A percentile compares a stretch with the other conserved stretches of the same genome.
Evolutionary conservation across 2,329 filamentous ascomycete species (phyloP).

Genomic region (Hortaea werneckii): DNA sequence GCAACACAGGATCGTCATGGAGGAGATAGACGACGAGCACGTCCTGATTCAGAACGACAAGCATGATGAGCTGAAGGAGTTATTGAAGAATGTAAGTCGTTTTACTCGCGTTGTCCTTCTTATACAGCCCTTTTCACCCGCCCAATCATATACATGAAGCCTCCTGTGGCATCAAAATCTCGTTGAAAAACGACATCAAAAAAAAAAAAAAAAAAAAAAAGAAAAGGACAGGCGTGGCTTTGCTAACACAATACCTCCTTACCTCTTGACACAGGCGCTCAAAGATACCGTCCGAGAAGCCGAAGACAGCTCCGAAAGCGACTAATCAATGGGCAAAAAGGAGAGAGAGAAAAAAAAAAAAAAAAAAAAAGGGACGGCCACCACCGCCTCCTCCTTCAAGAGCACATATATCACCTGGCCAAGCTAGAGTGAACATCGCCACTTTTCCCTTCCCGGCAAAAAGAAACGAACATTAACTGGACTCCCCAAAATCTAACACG

Average conservation of each 20-base stretch:
- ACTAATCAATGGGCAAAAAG: conserved; percentile 12
- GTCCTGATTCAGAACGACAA: conserved; percentile 67
- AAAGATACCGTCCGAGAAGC: conserved; percentile 29
- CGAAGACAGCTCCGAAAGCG: conserved; percentile 27
- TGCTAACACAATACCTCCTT: no score
- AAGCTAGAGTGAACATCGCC: no score
- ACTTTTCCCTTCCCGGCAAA: no score
- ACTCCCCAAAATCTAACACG: no score
- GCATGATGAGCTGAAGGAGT: conserved; percentile 55
- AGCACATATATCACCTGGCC: no score
- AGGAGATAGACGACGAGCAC: conserved; percentile 68
- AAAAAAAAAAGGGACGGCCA: no score
- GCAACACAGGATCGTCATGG: conserved; percentile 65
- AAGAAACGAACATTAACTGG: no score
- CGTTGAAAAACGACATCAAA: no score
- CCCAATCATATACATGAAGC: not conserved
- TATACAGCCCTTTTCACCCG: not conserved
- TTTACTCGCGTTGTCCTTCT: not conserved
- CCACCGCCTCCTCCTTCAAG: no score
- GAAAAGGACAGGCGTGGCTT: no score
- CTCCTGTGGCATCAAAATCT: not conserved
- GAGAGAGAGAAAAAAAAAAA: no score
- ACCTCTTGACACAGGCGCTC: conserved; percentile 15
- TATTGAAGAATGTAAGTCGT: conserved; percentile 53
- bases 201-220: no score